Evolutionary conservation across 1,284 basidiomycete species (phyloP), one percentile per base, ranked within the genome.

Genomic region (Anthracocystis setariae): DNA sequence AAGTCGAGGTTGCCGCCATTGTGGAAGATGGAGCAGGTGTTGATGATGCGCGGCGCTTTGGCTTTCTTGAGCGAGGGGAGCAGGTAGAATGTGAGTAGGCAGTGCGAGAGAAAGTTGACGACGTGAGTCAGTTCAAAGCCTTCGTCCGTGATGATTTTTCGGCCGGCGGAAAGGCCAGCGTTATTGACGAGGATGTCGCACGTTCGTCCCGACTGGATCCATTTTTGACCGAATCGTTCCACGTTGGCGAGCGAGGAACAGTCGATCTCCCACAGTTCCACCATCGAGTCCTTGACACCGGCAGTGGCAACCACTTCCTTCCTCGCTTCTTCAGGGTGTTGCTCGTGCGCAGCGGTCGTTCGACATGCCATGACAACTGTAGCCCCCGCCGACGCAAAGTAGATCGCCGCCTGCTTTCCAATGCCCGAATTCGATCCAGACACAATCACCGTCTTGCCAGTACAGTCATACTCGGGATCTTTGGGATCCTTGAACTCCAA

Each of bases 221-320:
- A 79, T 29, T 53, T 47, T 21, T 67, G 29, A 0, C 68, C 76
- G 27, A 79, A 74, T 0, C 44, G 29, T n/a, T 62, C 45, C 15
- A 77, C 47, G 12, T 58, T 68, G 20, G 70, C 64, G 9, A 78
- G 38, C 15, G 56, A 69, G 10, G 71, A 56, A 45, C 60, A 76
- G 47, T 79, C 77, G 32, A 79, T 64, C 52, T 78, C 68, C 76
- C 76, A 79, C 55, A 69, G 38, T 52, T 77, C 76, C 8, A 78
- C 66, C 37, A 65, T 58, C 2, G 35, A 37, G 37, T 53, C 60
- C 7, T 53, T 20, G 5, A 61, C 56, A 1, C 56, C 53, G 12
- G 59, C 49, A 1, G 13, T 5, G 0, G 38, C 20, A n/a, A 75
- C 40, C 5, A 77, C 50, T 1, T 76, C 70, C 32, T 55, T 46